Percentiles rank a stretch among this genome's conserved stretches.
phyloP scores from a whole-genome alignment of 2,329 filamentous ascomycete species.

The Epicoccum sorghinum region DNA sequence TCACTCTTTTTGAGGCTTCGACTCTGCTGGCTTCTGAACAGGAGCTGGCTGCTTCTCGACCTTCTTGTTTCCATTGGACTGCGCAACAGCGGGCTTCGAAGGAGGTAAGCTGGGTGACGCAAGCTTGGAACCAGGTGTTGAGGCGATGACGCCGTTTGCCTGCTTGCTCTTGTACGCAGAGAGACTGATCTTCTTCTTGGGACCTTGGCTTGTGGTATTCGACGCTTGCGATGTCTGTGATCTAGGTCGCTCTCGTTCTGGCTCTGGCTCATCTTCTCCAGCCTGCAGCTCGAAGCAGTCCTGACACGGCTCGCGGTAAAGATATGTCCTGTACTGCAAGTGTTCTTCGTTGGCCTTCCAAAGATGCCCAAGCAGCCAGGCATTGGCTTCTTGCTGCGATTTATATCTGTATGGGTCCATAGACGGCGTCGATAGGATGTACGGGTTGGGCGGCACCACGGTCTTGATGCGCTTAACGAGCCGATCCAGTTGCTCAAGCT shows the following conservation, averaged over 20 bases:
- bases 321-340: conserved; percentile 67
- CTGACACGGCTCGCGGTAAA: conserved; percentile 61
- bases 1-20: conserved; percentile 30
- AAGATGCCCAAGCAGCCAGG: conserved; percentile 56
- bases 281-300: conserved; percentile 57
- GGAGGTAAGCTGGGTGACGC: conserved; percentile 34
- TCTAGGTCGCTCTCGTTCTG: conserved; percentile 50
- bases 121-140: conserved; percentile 38
- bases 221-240: conserved; percentile 30
- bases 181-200: conserved; percentile 68
- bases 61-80: conserved; percentile 36
- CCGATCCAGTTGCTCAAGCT: conserved; percentile 49
- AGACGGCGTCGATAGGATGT: conserved; percentile 56
- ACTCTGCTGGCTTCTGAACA: conserved; percentile 18
- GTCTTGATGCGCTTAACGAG: conserved; percentile 52
- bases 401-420: conserved; percentile 52
- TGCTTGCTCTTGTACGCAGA: conserved; percentile 66
- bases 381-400: conserved; percentile 48
- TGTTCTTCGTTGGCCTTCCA: conserved; percentile 63
- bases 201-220: conserved; percentile 49
- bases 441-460: conserved; percentile 51
- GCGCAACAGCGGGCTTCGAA: conserved; percentile 27
- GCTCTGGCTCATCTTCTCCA: conserved; percentile 59
- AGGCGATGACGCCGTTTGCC: conserved; percentile 43
- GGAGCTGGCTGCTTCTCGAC: conserved; percentile 24